phyloP scores from a whole-genome alignment of 208 protist species.

The Jaenimonas drosophilae region DNA sequence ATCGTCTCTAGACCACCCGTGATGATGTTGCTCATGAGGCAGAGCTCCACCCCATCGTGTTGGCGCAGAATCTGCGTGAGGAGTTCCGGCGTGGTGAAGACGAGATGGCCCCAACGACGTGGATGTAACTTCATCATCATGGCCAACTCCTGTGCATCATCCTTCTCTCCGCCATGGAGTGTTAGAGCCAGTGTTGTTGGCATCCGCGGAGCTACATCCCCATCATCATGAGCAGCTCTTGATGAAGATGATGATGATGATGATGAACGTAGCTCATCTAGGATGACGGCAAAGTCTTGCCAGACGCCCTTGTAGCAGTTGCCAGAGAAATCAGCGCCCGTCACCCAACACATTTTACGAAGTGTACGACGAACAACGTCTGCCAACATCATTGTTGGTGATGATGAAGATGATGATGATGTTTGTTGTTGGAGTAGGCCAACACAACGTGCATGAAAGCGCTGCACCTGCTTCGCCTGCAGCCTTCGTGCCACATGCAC shows the following conservation, averaged over 20 bases:
- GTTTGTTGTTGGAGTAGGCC: no score
- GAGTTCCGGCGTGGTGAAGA: conserved; percentile 43
- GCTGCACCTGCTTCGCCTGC: conserved; percentile 30
- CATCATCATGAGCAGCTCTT: no score
- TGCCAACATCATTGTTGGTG: neutral
- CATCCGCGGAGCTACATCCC: no score
- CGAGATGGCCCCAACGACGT: conserved; percentile 71
- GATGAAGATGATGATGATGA: no score
- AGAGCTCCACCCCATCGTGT: conserved; percentile 70
- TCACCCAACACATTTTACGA: conserved; percentile 62
- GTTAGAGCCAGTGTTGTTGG: conserved; percentile 29
- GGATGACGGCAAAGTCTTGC: conserved; percentile 33
- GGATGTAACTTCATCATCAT: conserved; percentile 54
- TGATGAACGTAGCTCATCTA: no score
- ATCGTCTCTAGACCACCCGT: conserved; percentile 43
- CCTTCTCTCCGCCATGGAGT: conserved; percentile 77
- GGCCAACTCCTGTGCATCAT: conserved; percentile 43
- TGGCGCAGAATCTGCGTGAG: conserved; percentile 18
- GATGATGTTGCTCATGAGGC: conserved; percentile 76
- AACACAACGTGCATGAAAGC: conserved; percentile 27
- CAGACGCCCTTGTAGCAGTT: conserved; percentile 79
- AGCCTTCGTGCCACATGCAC: conserved; percentile 25
- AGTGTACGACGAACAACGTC: conserved; percentile 2
- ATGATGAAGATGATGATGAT: no score
- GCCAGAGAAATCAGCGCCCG: conserved; percentile 78